Evolutionary conservation across 352 stramenopile species (phyloP), one percentile per base, ranked within the genome.

Genomic region (Blastocystis sp.): DNA sequence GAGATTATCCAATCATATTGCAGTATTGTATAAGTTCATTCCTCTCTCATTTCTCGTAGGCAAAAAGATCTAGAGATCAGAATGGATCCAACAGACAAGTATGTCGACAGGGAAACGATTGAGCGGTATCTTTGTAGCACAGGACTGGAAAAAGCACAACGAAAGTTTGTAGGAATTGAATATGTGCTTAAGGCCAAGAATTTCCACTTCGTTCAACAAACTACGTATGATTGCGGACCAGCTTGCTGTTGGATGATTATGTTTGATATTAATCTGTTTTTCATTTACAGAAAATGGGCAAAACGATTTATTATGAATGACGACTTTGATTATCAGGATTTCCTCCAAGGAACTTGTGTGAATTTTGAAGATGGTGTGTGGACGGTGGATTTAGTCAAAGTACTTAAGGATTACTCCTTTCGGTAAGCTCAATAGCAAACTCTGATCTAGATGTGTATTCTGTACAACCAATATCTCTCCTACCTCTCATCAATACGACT

Each of bases 231-330:
- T 46, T 83, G 71, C 43, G 71, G 71, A 29, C 71, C 71, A 4
- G 71, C 71, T 14, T 83, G 71, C 16, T 83, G 71, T 37, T 83
- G 71, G 71, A 51, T 83, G 71, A 83, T 83, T 27, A 37, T 83
- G 71, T 83, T 42, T 27, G 11, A 1, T 12, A 54, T 4, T 24
- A 32, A 14, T 29, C 6, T 19, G 16, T 3, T 66, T 32, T 19
- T 66, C 4, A 66, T 35, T 6, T 46, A 0, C 29, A 83, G 71
- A 49, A 83, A 83, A 27, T 83, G 71, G 71, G 71, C 24, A 24
- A 83, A 83, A 37, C 71, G 71, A 16, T 66, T 83, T 16, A 24
- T 83, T 29, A 67, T 83, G 49, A 83, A 83, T 43, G 52, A 83
- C n/a, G 51, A 65, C n/a, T 83, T 65, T 67, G 39, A 51, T 11